Conservation (phyloP, 2,329 filamentous ascomycete species). For the Colletotrichum tamarilloi region DNA sequence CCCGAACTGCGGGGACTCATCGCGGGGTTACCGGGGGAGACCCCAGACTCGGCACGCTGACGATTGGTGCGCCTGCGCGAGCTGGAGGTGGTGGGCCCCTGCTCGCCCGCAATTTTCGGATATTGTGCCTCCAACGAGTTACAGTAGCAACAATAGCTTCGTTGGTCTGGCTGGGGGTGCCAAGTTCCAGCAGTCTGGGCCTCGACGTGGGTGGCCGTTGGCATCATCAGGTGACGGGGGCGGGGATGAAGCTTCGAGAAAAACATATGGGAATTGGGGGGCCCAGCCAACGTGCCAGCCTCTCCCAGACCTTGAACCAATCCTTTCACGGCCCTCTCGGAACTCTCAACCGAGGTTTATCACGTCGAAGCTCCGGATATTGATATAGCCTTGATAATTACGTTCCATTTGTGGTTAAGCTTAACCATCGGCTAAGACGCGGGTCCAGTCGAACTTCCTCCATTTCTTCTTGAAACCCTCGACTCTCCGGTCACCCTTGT, state of each 20-base stretch:
- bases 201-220: background rate
- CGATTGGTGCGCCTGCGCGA: conserved; percentile 31
- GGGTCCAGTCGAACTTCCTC: conserved; percentile 92
- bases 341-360: conserved; percentile 14
- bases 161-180: background rate
- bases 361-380: background rate
- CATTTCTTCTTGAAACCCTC: conserved; percentile 86
- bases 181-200: background rate
- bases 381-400: background rate
- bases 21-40: conserved; percentile 28
- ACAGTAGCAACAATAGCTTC: background rate
- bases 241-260: conserved; percentile 2
- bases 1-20: conserved; percentile 17
- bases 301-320: background rate
- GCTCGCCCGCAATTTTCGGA: conserved; percentile 29
- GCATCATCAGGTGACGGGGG: background rate
- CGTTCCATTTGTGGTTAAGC: background rate
- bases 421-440: conserved; percentile 60
- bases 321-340: background rate
- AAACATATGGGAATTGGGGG: background rate
- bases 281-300: background rate
- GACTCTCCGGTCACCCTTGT: conserved; percentile 73
- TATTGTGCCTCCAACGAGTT: conserved; percentile 15
- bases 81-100: conserved; percentile 8
- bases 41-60: conserved; percentile 13